Percentiles rank a stretch among this genome's conserved stretches.
Evolutionary conservation across 805 yeast species (phyloP).

Genomic region (Barnettozyma siamensis): DNA sequence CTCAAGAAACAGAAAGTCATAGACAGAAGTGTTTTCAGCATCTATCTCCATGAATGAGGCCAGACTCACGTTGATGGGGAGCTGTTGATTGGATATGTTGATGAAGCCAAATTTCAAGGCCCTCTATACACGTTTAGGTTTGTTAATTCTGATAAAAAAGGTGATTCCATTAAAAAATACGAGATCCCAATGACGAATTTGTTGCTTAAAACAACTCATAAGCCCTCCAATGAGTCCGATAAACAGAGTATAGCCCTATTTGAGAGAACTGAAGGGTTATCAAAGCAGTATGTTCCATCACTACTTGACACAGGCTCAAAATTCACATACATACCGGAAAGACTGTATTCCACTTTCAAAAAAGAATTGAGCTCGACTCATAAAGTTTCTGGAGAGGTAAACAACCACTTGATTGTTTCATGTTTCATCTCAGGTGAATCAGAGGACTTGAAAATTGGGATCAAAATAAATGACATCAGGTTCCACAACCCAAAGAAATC

Average conservation of each 20-base stretch:
- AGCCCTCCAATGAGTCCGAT: not conserved
- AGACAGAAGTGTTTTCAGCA: slow-evolving; percentile 15
- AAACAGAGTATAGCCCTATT: slow-evolving; percentile 7
- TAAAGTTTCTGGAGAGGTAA: not conserved
- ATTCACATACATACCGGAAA: slow-evolving; percentile 16
- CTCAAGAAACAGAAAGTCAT: slow-evolving; percentile 7
- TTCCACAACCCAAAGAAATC: slow-evolving; percentile 6
- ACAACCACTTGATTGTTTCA: slow-evolving; percentile 3
- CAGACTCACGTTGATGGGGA: slow-evolving; percentile 8
- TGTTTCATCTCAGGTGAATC: slow-evolving; percentile 1
- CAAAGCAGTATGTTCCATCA: slow-evolving; percentile 9
- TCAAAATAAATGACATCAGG: not conserved
- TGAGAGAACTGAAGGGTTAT: not conserved
- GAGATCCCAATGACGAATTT: slow-evolving; percentile 15
- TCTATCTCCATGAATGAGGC: slow-evolving; percentile 13
- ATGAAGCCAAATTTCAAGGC: slow-evolving; percentile 32
- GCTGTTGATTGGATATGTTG: slow-evolving; percentile 38
- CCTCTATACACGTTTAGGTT: slow-evolving; percentile 30
- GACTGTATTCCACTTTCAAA: slow-evolving; percentile 7
- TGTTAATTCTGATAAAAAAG: slow-evolving; percentile 10
- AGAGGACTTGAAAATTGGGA: not conserved
- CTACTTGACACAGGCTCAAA: slow-evolving; percentile 20
- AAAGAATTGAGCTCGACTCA: not conserved
- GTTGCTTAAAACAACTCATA: not conserved
- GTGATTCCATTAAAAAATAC: slow-evolving; percentile 9